Evolutionary conservation across 441 rosid species (phyloP).

Genomic region (Breynia disticha): DNA sequence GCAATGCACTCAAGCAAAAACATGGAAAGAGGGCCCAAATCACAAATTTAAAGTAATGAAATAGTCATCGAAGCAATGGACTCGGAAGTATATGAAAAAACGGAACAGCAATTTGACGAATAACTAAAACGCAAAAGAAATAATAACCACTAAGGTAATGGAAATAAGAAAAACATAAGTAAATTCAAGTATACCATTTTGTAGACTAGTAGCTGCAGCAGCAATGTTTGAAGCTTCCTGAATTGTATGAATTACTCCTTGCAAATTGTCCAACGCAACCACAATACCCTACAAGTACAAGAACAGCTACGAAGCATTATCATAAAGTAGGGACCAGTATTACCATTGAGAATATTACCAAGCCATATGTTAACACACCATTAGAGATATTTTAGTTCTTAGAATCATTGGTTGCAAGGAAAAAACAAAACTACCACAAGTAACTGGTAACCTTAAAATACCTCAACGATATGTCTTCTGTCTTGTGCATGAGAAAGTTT

Average conservation of each 20-base stretch:
- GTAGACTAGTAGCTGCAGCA: constrained; percentile 58
- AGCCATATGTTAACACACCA: too few relatives aligned
- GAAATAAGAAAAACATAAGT: neutral
- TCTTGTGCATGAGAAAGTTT: constrained; percentile 84
- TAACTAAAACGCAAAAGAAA: neutral
- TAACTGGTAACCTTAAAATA: constrained; percentile 18
- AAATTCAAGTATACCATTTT: constrained; percentile 33
- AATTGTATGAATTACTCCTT: constrained; percentile 54
- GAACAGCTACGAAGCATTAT: constrained; percentile 9
- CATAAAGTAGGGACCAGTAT: too few relatives aligned
- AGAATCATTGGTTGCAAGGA: neutral
- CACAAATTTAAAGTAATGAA: too few relatives aligned
- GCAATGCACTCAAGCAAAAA: too few relatives aligned
- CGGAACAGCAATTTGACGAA: too few relatives aligned
- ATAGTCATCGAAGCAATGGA: too few relatives aligned
- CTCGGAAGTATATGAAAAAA: too few relatives aligned
- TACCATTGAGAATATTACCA: too few relatives aligned
- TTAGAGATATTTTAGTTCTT: too few relatives aligned
- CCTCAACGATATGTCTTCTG: constrained; percentile 88
- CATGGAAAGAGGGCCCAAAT: too few relatives aligned
- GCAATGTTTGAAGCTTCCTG: constrained; percentile 61
- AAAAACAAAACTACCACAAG: neutral
- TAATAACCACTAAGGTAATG: neutral
- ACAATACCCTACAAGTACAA: constrained; percentile 57
- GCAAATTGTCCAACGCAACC: constrained; percentile 77